phyloP scores from a whole-genome alignment of 2,329 filamentous ascomycete genomes.

The Beauveria scarabaeidicola region DNA sequence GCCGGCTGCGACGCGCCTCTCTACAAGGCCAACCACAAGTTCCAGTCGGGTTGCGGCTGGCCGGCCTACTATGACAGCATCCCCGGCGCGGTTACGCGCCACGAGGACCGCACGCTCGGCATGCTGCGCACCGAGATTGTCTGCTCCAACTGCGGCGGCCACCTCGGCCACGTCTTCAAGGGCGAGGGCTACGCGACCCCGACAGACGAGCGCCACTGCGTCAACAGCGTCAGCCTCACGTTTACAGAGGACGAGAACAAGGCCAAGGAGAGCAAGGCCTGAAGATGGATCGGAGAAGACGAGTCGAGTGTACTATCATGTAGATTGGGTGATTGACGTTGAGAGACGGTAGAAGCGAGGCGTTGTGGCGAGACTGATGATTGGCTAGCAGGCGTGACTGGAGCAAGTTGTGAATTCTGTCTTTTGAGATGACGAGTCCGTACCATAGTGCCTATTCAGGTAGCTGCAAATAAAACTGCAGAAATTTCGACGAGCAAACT shows the following conservation, averaged over 20 bases:
- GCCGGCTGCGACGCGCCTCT: slow-evolving; percentile 79
- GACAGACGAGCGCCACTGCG: slow-evolving; percentile 93
- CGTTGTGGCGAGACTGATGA: neutral
- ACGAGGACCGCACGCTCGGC: slow-evolving; percentile 67
- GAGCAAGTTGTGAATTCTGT: neutral
- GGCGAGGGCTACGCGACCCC: slow-evolving; percentile 77
- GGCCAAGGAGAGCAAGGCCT: slow-evolving; percentile 31
- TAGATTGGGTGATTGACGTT: neutral
- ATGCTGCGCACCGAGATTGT: slow-evolving; percentile 90
- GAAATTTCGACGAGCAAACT: neutral
- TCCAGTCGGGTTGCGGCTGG: slow-evolving; percentile 95
- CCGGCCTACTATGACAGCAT: slow-evolving; percentile 96
- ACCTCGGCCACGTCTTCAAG: slow-evolving; percentile 91
- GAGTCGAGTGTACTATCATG: neutral
- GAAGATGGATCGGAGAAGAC: neutral
- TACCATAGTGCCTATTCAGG: neutral
- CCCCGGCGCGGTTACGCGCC: slow-evolving; percentile 77
- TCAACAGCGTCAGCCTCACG: slow-evolving; percentile 85
- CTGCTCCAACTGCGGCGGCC: slow-evolving; percentile 88
- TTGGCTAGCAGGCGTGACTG: neutral
- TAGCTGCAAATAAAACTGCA: neutral
- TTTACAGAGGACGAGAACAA: slow-evolving; percentile 61
- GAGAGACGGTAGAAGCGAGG: slow-evolving; percentile 1
- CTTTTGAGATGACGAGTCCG: neutral
- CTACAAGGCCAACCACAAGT: slow-evolving; percentile 91